Base-by-base conservation (phyloP, 306 rosid species). In the Luffa acutangula region DNA sequence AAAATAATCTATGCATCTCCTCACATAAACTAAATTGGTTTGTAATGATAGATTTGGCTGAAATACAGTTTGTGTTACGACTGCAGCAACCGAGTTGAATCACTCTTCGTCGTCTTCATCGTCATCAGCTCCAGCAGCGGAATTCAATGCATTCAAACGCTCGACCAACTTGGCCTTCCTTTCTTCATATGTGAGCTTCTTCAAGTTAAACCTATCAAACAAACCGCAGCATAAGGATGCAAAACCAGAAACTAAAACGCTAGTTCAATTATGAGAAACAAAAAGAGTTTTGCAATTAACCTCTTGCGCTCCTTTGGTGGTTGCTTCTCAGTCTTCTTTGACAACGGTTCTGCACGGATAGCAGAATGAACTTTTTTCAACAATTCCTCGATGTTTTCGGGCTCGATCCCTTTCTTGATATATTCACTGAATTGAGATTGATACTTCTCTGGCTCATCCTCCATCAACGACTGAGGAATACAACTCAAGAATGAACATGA, bases 121-220 rank as follows among this genome's bases (percentile, higher is more conserved):
- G 0, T 64, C 71, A 0, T 64, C 71, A 14, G 45, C 71, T 34
- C 71, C 46, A 0, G 57, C 83, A 2, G 88, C 90, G 3, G 90
- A 54, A 77, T 91, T 93, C 56, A 93, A 86, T 14, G 92, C 88
- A 36, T 86, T 84, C 86, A 93, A 48, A 31, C 97, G 87, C 25
- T 88, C 81, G 3, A 91, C 72, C 86, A 93, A 80, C 85, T 84
- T 91, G 3, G 74, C 76, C 87, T 86, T 93, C 86, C 98, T 87
- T 84, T 93, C 90, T 83, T 93, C 98, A 9, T 88, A 91, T 37
- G 97, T 91, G 13, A 93, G 92, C 85, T 90, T 93, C 91, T 91
- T 91, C 81, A 91, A 64, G 82, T 86, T 86, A 80, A 18, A 85
- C 82, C 92, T 89, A 78, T 51, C 2, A 33, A 18, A 70, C 6